phyloP scores from a whole-genome alignment of 176 grass and related monocot genomes.

The Oryza brachyantha region DNA sequence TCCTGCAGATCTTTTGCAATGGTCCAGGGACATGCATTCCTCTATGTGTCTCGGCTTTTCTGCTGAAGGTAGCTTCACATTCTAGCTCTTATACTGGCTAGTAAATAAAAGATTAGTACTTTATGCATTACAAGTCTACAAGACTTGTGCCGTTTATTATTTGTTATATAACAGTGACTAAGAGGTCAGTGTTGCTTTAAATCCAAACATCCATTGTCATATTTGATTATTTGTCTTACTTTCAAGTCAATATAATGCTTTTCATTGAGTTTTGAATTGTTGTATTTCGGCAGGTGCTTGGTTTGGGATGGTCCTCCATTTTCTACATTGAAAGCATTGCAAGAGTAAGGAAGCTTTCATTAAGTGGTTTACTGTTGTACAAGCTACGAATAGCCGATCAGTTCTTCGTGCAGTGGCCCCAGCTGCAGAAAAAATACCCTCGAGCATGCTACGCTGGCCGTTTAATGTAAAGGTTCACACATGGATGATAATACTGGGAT shows the following conservation, averaged over 20 bases:
- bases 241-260: neutral
- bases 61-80: constrained; percentile 63
- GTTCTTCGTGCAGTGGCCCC: constrained; percentile 88
- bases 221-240: neutral
- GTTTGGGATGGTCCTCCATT: constrained; percentile 70
- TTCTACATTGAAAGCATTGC: constrained; percentile 96
- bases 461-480: constrained; percentile 58
- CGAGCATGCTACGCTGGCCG: constrained; percentile 52
- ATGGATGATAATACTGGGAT: neutral
- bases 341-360: constrained; percentile 78
- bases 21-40: constrained; percentile 92
- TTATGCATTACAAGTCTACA: neutral
- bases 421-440: constrained; percentile 64
- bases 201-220: neutral
- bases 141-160: neutral
- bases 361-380: constrained; percentile 81
- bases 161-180: neutral
- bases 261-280: neutral
- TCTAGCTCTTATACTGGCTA: neutral
- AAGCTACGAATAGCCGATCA: constrained; percentile 75
- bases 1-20: constrained; percentile 84
- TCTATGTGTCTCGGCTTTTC: constrained; percentile 69
- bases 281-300: constrained; percentile 53
- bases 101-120: constrained; percentile 9
- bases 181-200: neutral